A percentile compares a stretch with the other conserved stretches of the same genome.
Evolutionary conservation across 1,139 yeast genomes (phyloP).

Genomic region (Hyphopichia fennica): DNA sequence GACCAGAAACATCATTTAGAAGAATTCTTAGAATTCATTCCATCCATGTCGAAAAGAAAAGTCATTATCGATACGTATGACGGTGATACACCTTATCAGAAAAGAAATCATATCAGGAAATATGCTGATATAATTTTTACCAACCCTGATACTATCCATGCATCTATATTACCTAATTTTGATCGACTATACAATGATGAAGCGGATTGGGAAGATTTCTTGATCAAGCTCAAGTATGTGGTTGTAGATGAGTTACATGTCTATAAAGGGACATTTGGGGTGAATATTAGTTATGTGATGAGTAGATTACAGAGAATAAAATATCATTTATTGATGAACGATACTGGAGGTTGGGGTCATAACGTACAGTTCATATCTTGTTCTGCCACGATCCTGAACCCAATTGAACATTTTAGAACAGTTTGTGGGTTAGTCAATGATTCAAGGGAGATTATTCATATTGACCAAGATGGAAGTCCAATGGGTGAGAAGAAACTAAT

Average conservation of each 20-base stretch:
- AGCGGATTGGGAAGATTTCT: slow-evolving; percentile 65
- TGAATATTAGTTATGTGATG: slow-evolving; percentile 85
- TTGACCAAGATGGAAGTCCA: slow-evolving; percentile 85
- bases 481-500: slow-evolving; percentile 71
- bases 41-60: slow-evolving; percentile 26
- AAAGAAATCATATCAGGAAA: slow-evolving; percentile 53
- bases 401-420: slow-evolving; percentile 65
- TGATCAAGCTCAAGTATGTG: slow-evolving; percentile 62
- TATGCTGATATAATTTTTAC: slow-evolving; percentile 82
- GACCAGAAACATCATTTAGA: slow-evolving; percentile 84
- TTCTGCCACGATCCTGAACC: slow-evolving; percentile 86
- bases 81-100: slow-evolving; percentile 77
- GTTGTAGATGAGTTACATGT: slow-evolving; percentile 91
- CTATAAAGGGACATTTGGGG: slow-evolving; percentile 88
- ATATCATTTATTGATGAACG: slow-evolving; percentile 8
- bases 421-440: slow-evolving; percentile 63
- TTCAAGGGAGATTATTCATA: slow-evolving; percentile 44
- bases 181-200: slow-evolving; percentile 22
- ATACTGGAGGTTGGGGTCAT: slow-evolving; percentile 24
- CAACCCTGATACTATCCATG: slow-evolving; percentile 92
- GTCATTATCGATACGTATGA: slow-evolving; percentile 77
- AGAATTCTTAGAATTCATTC: slow-evolving; percentile 52
- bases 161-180: slow-evolving; percentile 76
- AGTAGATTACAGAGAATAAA: slow-evolving; percentile 51
- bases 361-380: slow-evolving; percentile 73